phyloP scores from a whole-genome alignment of 192 early-diverging fungal genomes.

The Phycomyces nitens region DNA sequence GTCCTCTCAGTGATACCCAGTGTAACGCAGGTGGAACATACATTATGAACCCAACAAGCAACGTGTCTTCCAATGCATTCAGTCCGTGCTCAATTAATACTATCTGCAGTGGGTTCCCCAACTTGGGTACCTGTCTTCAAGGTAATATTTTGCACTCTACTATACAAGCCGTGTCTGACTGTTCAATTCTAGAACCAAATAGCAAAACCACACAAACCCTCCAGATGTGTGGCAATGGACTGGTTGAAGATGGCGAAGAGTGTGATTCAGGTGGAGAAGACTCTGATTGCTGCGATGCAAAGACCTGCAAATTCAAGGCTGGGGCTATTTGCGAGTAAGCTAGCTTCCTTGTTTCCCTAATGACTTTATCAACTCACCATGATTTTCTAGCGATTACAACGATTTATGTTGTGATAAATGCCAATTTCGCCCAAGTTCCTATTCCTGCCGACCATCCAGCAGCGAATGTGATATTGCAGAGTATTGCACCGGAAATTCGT shows the following conservation, averaged over 20 bases:
- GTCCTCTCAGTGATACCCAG: conserved; percentile 64
- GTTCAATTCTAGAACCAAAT: conserved; percentile 33
- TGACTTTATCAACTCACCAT: background rate
- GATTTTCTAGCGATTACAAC: conserved; percentile 60
- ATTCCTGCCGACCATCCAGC: conserved; percentile 72
- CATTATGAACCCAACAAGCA: conserved; percentile 77
- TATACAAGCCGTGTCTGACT: no score
- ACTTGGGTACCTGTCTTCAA: conserved; percentile 36
- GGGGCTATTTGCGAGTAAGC: conserved; percentile 71
- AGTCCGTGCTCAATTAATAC: conserved; percentile 60
- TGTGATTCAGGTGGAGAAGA: conserved; percentile 84
- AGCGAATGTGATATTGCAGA: conserved; percentile 82
- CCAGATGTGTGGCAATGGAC: conserved; percentile 93
- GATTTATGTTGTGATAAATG: conserved; percentile 85
- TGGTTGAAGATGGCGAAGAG: conserved; percentile 86
- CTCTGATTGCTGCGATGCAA: conserved; percentile 80
- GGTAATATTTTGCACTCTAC: conserved; percentile 21
- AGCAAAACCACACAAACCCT: conserved; percentile 35
- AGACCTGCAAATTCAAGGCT: conserved; percentile 77
- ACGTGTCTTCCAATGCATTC: conserved; percentile 59
- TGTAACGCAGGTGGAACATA: conserved; percentile 64
- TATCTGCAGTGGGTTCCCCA: conserved; percentile 47
- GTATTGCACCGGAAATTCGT: conserved; percentile 69
- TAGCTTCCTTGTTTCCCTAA: no score
- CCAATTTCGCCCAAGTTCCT: conserved; percentile 52